Evolutionary conservation across 2,329 filamentous ascomycete genomes (phyloP), one percentile per base, ranked within the genome.

Genomic region (Cladophialophora exuberans): DNA sequence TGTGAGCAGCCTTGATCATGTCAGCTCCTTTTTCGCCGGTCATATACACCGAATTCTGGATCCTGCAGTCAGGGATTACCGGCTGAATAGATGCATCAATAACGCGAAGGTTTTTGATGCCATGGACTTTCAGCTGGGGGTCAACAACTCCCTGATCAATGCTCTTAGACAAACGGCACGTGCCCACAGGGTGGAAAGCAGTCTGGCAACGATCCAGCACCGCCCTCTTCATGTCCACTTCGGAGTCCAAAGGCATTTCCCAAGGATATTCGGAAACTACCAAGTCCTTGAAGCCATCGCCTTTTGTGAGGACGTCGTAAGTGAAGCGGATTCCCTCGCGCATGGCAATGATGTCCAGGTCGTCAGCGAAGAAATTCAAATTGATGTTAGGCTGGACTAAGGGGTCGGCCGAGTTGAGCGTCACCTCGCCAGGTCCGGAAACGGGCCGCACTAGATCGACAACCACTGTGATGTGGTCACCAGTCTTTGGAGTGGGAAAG

Each of bases 11-110:
- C 65, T 78, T 78, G 66, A 80, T 79, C 49, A 75, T 64, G 65
- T 79, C 76, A 22, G 77, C 76, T 56, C 9, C 73, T 71, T 80
- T 85, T 65, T 86, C 82, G 3, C 72, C 82, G 53, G 84, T 65
- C 77, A 81, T 82, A 61, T 85, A 86, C 2, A 85, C 81, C 2
- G 79, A 75, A 54, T 82, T 83, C 65, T 85, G 82, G 43, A 83
- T 83, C 1, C 81, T 76, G 71, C 81, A 73, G 75, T 82, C 55
- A 65, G 81, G 67, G 76, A 82, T 66, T 7, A 83, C 73, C 0
- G 82, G 82, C 10, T 84, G 78, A 18, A 83, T 67, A 0, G 78
- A 82, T 0, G 81, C 81, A 64, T 85, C 82, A 28, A 79, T 76
- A 9, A 84, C 74, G 6, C 81, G 75, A 2, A 84, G 72, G 18